Evolutionary conservation across 2,329 filamentous ascomycete species (phyloP), one percentile per base, ranked within the genome.

Genomic region (Botrytis fabae): DNA sequence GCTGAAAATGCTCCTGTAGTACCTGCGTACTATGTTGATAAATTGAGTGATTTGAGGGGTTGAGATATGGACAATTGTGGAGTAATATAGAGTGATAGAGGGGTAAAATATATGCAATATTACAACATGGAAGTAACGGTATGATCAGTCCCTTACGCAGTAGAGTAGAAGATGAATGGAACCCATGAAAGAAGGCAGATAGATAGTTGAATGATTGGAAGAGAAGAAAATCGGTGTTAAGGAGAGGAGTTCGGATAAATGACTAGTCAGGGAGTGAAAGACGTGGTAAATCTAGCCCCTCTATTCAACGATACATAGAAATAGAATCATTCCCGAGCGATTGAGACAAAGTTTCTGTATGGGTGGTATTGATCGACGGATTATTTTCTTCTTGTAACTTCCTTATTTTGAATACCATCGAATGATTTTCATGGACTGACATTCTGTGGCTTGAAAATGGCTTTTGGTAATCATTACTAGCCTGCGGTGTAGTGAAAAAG

Each of bases 11-110:
- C 91, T 14, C 82, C 87, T 60, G 90, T 92, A 1, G 89, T 93
- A 70, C 96, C 96, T 4, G 87, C 88, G 57, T 96, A 90, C 75
- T 98, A 97, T 82, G 90, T 96, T 60, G 92, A 98, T 82, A 90
- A 89, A 80, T 83, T 99, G 78, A 92, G 92, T 73, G 95, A 98
- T 84, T 84, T 98, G 78, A 82, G 86, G 66, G 84, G 76, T 35
- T 81, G 71, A 75, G 35, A 42, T 18, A n/a, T 35, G 60, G 60
- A 38, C 35, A 35, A 40, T n/a, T 38, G 35, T 38, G 12, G 32
- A 32, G 32, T 32, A 32, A 32, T 32, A 32, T 32, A 32, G 35
- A 61, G n/a, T 42, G 35, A 18, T 57, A 32, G 32, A 51, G 63
- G 65, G 65, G 48, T 57, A 42, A 54, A 32, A 12, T 16, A 32